phyloP scores from a whole-genome alignment of 345 rosid genomes.

The Trapa bicornis region DNA sequence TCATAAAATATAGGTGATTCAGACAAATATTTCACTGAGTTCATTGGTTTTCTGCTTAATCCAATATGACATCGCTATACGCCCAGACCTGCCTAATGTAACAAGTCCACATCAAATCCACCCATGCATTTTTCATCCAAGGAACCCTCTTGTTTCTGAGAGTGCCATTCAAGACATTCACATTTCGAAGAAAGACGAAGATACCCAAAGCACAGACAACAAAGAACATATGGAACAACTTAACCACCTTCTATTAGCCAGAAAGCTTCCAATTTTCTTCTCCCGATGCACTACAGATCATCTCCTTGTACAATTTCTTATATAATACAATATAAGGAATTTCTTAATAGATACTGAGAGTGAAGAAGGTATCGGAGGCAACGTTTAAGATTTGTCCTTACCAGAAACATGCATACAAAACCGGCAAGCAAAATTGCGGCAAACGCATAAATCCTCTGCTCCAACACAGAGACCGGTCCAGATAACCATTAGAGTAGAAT shows the following conservation, averaged over 20 bases:
- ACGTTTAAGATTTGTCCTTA: constrained; percentile 14
- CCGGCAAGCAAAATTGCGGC: constrained; percentile 56
- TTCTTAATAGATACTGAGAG: background rate
- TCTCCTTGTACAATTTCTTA: background rate
- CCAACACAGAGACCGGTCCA: constrained; percentile 6
- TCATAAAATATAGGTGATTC: no score
- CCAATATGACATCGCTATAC: no score
- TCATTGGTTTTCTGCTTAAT: no score
- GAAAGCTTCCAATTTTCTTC: background rate
- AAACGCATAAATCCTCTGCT: constrained; percentile 68
- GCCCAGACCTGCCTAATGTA: background rate
- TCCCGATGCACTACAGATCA: background rate
- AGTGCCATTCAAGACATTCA: background rate
- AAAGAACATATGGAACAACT: background rate
- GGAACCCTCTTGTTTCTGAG: no score
- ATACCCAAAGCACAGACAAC: background rate
- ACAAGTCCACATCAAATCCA: background rate
- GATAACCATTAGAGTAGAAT: background rate
- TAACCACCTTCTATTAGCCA: background rate
- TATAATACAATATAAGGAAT: background rate
- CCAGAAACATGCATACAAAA: constrained; percentile 69
- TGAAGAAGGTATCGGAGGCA: background rate
- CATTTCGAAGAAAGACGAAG: background rate
- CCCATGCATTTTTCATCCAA: background rate
- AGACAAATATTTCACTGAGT: background rate